A percentile compares a stretch with the other conserved stretches of the same genome.
These are phyloP conservation scores for Cladorrhinum sp. DNA, from an alignment of 2,329 filamentous ascomycete genomes.

Conservation along the genomic window DNA sequence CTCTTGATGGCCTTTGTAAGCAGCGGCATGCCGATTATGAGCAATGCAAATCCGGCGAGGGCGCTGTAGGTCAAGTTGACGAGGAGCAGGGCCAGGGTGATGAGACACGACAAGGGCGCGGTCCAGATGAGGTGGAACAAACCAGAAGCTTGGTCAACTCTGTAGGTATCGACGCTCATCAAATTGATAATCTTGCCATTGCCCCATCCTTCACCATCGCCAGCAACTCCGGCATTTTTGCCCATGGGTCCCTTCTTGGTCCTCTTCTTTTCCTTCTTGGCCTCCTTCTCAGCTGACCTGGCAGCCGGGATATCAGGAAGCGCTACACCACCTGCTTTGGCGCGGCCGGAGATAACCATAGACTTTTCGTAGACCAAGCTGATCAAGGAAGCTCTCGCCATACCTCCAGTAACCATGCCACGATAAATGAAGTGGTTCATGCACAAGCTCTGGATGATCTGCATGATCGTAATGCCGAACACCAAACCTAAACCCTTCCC, in stretches of 20 bases:
- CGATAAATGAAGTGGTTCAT: slow-evolving; percentile 91
- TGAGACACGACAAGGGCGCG: slow-evolving; percentile 70
- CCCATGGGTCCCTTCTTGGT: slow-evolving; percentile 40
- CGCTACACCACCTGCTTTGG: slow-evolving; percentile 74
- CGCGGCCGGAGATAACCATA: slow-evolving; percentile 82
- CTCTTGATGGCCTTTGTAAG: slow-evolving; percentile 74
- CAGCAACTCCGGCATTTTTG: slow-evolving; percentile 49
- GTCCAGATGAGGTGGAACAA: slow-evolving; percentile 93
- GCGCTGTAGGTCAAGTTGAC: slow-evolving; percentile 90
- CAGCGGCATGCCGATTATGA: slow-evolving; percentile 74
- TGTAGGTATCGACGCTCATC: slow-evolving; percentile 94
- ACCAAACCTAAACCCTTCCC: slow-evolving; percentile 77
- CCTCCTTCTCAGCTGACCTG: slow-evolving; percentile 36
- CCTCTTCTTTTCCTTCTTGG: slow-evolving; percentile 38
- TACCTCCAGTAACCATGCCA: slow-evolving; percentile 87
- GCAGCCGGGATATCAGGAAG: slow-evolving; percentile 49
- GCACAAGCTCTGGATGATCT: slow-evolving; percentile 73
- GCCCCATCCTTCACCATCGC: slow-evolving; percentile 79
- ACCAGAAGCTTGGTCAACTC: slow-evolving; percentile 82
- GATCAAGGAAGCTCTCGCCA: slow-evolving; percentile 77
- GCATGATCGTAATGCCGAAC: slow-evolving; percentile 81
- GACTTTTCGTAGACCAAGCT: slow-evolving; percentile 88
- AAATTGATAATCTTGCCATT: slow-evolving; percentile 88
- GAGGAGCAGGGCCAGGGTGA: slow-evolving; percentile 76
- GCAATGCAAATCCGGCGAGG: slow-evolving; percentile 78